These are phyloP conservation scores for Rubus idaeus DNA, from an alignment of 306 rosid species.

Conservation along the genomic window DNA sequence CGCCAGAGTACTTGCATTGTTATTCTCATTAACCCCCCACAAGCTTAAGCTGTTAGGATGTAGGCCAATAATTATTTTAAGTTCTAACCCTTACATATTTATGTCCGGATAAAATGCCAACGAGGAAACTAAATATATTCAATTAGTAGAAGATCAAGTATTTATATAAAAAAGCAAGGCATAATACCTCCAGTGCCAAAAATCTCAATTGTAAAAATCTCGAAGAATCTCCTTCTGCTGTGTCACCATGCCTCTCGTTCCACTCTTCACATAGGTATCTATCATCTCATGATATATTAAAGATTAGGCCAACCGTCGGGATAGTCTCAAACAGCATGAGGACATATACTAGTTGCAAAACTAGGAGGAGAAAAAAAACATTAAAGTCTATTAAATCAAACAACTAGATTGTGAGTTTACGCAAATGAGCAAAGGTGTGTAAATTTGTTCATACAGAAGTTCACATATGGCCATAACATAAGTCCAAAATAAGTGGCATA, in stretches of 20 bases:
- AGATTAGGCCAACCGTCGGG: background rate
- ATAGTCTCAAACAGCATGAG: no score
- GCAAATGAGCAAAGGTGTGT: no score
- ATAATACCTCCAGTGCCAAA: conserved; percentile 53
- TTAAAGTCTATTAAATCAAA: background rate
- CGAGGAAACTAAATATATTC: background rate
- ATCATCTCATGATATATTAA: conserved; percentile 21
- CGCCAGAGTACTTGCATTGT: no score
- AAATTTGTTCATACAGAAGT: background rate
- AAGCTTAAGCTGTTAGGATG: background rate
- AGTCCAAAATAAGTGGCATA: background rate
- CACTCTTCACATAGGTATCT: conserved; percentile 78
- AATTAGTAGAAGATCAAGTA: background rate
- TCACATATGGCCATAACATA: background rate
- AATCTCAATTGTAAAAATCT: conserved; percentile 51
- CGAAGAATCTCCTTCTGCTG: conserved; percentile 45
- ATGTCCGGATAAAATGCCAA: background rate
- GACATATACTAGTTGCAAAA: background rate
- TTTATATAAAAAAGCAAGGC: background rate
- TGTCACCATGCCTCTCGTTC: conserved; percentile 55
- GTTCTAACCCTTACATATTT: background rate
- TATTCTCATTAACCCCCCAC: no score
- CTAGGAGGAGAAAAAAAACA: background rate
- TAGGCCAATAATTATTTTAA: background rate
- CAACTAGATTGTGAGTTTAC: background rate